phyloP scores from a whole-genome alignment of 768 basidiomycete species.

The Cystobasidium tubakii region DNA sequence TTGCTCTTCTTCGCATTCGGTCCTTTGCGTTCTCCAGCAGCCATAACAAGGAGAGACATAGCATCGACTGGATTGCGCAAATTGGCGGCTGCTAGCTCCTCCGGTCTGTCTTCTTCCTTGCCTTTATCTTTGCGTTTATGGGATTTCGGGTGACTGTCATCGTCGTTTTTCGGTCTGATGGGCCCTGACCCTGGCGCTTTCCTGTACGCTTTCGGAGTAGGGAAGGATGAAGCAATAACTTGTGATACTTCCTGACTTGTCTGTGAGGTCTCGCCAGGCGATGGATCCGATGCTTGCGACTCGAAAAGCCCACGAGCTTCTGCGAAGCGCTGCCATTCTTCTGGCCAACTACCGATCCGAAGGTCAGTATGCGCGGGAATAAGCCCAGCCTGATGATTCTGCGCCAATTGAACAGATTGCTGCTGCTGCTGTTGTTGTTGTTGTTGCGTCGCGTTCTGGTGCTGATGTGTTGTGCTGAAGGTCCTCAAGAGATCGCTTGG shows the following conservation, averaged over 20 bases:
- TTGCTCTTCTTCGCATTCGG: not conserved
- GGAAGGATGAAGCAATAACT: not conserved
- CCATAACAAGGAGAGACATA: slow-evolving; percentile 32
- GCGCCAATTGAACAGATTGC: not conserved
- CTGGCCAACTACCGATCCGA: not conserved
- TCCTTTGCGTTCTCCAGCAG: slow-evolving; percentile 19
- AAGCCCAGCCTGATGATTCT: not conserved
- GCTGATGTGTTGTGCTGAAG: not conserved
- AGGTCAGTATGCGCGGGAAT: not conserved
- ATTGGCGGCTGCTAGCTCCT: slow-evolving; percentile 28
- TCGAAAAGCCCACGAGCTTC: slow-evolving; percentile 6
- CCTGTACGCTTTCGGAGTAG: not conserved
- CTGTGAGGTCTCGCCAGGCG: not conserved
- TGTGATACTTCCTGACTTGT: not conserved
- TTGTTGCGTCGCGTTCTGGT: too few relatives aligned
- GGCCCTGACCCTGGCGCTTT: not conserved
- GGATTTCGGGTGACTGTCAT: not conserved
- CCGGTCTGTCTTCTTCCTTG: slow-evolving; percentile 17
- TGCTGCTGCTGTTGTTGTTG: too few relatives aligned
- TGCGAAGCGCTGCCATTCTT: slow-evolving; percentile 14
- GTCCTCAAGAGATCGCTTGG: not conserved
- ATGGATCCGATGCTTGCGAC: not conserved
- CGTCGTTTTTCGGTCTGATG: not conserved
- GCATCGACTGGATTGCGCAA: slow-evolving; percentile 38
- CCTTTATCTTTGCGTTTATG: not conserved